A percentile compares a stretch with the other conserved stretches of the same genome.
Conservation (phyloP, 2,329 filamentous ascomycete species). For the Cladorrhinum sp. region DNA sequence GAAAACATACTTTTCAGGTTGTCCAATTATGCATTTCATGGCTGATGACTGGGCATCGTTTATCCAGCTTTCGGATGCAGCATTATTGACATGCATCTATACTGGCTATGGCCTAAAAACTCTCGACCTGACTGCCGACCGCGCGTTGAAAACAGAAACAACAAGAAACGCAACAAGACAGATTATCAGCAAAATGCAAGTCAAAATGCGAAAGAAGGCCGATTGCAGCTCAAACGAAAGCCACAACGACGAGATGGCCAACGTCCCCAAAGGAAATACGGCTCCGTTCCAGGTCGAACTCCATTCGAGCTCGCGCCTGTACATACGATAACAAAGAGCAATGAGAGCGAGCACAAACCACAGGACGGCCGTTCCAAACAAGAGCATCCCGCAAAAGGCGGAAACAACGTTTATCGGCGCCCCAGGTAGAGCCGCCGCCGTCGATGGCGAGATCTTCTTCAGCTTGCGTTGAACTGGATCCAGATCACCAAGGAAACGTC, state of each 20-base stretch:
- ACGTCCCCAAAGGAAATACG: slow-evolving; percentile 4
- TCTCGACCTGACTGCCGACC: background rate
- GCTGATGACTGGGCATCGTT: too few species aligned
- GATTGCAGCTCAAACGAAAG: slow-evolving; percentile 8
- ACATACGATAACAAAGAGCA: background rate
- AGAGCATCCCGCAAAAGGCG: slow-evolving; percentile 12
- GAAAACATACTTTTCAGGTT: too few species aligned
- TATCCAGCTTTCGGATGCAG: too few species aligned
- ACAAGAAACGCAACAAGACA: slow-evolving; percentile 5
- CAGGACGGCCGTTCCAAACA: slow-evolving; percentile 11
- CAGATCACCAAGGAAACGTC: background rate
- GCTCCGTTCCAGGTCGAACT: slow-evolving; percentile 12
- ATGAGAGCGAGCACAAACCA: slow-evolving; percentile 14
- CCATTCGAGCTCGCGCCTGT: slow-evolving; percentile 12
- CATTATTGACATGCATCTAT: too few species aligned
- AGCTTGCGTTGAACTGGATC: too few species aligned
- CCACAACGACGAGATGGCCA: slow-evolving; percentile 9
- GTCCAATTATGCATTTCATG: too few species aligned
- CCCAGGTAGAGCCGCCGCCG: background rate
- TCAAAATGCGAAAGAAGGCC: slow-evolving; percentile 11
- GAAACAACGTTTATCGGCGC: slow-evolving; percentile 10
- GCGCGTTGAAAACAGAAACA: slow-evolving; percentile 4
- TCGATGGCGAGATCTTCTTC: background rate
- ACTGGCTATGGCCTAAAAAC: background rate
- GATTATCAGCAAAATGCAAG: slow-evolving; percentile 10